These are phyloP conservation scores for Trichosporon ovoides DNA, from an alignment of 1,284 basidiomycete species.

Conservation along the genomic window DNA sequence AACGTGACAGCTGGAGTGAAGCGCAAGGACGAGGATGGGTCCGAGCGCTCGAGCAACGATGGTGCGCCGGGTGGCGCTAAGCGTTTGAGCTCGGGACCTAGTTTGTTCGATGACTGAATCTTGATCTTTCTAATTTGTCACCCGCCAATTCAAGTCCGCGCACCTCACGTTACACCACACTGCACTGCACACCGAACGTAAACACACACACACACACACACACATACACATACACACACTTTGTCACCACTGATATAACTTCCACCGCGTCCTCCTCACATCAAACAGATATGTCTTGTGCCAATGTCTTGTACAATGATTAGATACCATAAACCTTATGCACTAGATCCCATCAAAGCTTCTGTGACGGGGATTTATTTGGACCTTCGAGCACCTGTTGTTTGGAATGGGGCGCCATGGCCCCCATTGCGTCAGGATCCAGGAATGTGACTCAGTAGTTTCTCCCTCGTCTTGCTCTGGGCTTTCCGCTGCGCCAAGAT, in stretches of 20 bases:
- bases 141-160: no score
- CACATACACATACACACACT: neutral
- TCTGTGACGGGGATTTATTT: no score
- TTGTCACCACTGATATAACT: neutral
- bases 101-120: conserved; percentile 10
- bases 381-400: no score
- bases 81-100: conserved; percentile 34
- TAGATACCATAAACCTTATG: conserved; percentile 2
- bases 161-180: no score
- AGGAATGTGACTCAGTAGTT: no score
- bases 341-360: neutral
- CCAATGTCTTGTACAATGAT: conserved; percentile 5
- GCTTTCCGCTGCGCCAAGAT: no score
- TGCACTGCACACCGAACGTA: no score
- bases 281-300: conserved; percentile 2
- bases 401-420: no score
- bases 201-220: no score
- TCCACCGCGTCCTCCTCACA: neutral
- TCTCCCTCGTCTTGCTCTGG: no score
- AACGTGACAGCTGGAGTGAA: conserved; percentile 21
- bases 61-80: conserved; percentile 23
- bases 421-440: no score
- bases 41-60: conserved; percentile 15
- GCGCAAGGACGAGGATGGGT: conserved; percentile 28
- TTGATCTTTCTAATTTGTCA: no score